Base-by-base conservation (phyloP, 164 flowering plant genomes). In the Sedum album region DNA sequence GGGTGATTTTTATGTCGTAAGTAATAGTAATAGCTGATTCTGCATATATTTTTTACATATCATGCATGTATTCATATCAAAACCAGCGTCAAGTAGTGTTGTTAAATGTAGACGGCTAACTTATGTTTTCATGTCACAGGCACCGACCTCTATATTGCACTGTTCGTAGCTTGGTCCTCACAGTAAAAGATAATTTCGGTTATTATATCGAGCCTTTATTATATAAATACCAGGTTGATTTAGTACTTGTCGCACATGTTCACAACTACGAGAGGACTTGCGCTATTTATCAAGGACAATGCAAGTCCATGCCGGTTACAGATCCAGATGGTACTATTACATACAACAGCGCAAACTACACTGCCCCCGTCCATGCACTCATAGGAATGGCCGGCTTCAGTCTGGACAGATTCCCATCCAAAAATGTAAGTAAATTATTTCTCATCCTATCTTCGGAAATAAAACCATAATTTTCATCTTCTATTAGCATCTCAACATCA, bases 1-100 rank as follows among this genome's bases (percentile, higher is more conserved):
- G 97, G 97, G 44, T 90, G 28, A 73, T 93, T 61, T 90, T 93
- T 70, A 72, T 76, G 0, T 96, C 97, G 98, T 90, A 81, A 77
- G 75, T 72, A 21, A 41, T 41, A 17, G 2, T 38, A 7, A 35
- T 35, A 35, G 7, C 38, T 35, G 38, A n/a, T 35, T 35, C 38
- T 35, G n/a, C n/a, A 46, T 46, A 1, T 46, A 46, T 46, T 5
- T 0, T 14, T 46, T 1, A 15, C n/a, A n/a, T n/a, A 17, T 5
- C 20, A 46, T 15, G 2, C n/a, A 18, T 17, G 51, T 46, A 2
- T 15, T 17, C 5, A 15, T 46, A 15, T 17, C 51, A 15, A 4
- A 1, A 35, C 38, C 7, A 42, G 11, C 17, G 46, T 4, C 17
- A 14, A 42, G 46, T 1, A 5, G 10, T 8, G 11, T 8, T 42